Evolutionary conservation across 1,139 yeast genomes (phyloP).

Genomic region (Blastobotrys aristatus): DNA sequence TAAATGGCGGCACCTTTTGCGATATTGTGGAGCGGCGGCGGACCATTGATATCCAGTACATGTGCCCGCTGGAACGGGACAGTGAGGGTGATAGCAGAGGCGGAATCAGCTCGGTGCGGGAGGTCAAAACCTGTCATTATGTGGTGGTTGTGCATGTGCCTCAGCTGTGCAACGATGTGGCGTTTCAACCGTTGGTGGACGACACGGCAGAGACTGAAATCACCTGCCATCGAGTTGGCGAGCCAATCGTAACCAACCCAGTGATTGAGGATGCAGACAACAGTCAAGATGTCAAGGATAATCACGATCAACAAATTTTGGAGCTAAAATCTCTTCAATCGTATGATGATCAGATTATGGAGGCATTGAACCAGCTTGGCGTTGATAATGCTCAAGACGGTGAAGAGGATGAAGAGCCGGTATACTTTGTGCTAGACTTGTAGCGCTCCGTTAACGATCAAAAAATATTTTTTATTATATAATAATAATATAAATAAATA

Average conservation of each 20-base stretch:
- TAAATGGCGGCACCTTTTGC: slow-evolving; percentile 63
- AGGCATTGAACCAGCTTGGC: not conserved
- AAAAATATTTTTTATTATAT: not conserved
- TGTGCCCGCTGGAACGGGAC: slow-evolving; percentile 49
- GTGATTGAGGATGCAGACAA: slow-evolving; percentile 1
- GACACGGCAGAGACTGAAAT: slow-evolving; percentile 35
- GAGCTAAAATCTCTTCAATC: not conserved
- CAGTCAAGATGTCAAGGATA: not conserved
- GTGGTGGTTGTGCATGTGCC: slow-evolving; percentile 56
- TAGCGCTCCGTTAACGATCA: not conserved
- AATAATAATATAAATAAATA: not conserved
- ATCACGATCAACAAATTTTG: not conserved
- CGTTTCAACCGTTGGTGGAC: slow-evolving; percentile 43
- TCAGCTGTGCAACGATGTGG: slow-evolving; percentile 49
- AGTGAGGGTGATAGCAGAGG: slow-evolving; percentile 15
- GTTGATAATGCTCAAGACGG: not conserved
- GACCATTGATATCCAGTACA: slow-evolving; percentile 56
- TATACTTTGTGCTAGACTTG: not conserved
- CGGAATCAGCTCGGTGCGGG: slow-evolving; percentile 47
- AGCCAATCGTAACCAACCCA: slow-evolving; percentile 26
- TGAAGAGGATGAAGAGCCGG: not conserved
- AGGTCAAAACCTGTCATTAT: slow-evolving; percentile 69
- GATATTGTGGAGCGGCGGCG: slow-evolving; percentile 66
- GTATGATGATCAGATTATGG: not conserved
- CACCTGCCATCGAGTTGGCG: slow-evolving; percentile 34